Evolutionary conservation across 2,329 filamentous ascomycete genomes (phyloP), one percentile per base, ranked within the genome.

Genomic region (Colletotrichum lindemuthianum): DNA sequence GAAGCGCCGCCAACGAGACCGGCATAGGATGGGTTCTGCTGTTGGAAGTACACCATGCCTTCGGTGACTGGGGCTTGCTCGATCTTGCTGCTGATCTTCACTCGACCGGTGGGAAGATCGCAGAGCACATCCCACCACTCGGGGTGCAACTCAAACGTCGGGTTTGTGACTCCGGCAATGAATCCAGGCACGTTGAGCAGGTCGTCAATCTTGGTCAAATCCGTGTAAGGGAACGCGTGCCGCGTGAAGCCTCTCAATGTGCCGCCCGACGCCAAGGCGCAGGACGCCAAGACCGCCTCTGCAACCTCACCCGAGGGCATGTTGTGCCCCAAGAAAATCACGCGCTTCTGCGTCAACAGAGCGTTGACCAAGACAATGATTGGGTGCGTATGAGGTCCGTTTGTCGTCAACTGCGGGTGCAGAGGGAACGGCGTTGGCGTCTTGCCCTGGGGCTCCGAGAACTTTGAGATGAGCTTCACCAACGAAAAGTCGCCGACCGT

Each of bases 121-220:
- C 96, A 99, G 11, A 99, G 84, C 9, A 99, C 80, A 77, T 99
- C 96, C 96, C 96, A 99, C 96, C 96, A 99, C 75, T 97, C 94
- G 0, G 92, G 92, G 72, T 98, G 95, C 72, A 93, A 88, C 67
- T 95, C 93, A 75, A 99, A 99, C 0, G 93, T 95, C 6, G 96
- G 96, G 74, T 99, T 99, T 1, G 95, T 99, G 44, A 99, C 96
- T 61, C 96, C 96, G 3, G 96, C 96, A 71, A 99, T 97, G 77
- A 99, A 99, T 2, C 96, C 96, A 7, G 96, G 95, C 0, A 99
- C 96, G 72, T 96, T 95, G 51, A 99, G 85, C 10, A 99, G 85
- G 74, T 98, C 96, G 70, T 99, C 96, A 65, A 99, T 94, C 79
- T 99, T 99, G 68, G 93, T 97, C 47, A 99, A 84, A 79, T 99